Evolutionary conservation across 768 basidiomycete genomes (phyloP), one percentile per base, ranked within the genome.

Genomic region (Pisolithus orientalis): DNA sequence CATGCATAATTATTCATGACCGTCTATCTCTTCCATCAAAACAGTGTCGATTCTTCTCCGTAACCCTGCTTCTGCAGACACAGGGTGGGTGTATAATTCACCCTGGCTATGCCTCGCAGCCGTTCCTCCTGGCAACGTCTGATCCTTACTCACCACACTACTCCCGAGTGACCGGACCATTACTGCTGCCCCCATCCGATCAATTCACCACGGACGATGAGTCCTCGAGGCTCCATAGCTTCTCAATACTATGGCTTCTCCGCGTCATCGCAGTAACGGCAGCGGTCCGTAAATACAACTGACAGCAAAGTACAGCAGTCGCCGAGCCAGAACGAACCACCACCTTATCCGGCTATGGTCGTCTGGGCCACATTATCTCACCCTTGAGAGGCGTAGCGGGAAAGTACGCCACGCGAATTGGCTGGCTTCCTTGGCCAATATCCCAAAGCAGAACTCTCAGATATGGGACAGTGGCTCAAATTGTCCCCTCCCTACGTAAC

Each of bases 401-500:
- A 55, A 51, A 29, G 40, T 25, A 25, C 32, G 13, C 34, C 44
- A 45, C 34, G 39, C 24, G 17, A 39, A 38, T 24, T 24, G 27
- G 42, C 25, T 27, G 10, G 16, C 34, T 37, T 31, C 38, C 39
- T 46, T 24, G 46, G 28, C 43, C 39, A 47, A 38, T 44, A 51
- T 49, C 54, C 25, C 43, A 46, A 37, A 43, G 50, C 48, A 27
- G 25, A 10, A 48, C 40, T 48, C 53, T 45, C 45, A 56, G 32
- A 52, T 52, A 34, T 34, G 4, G 34, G 34, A 3, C 34, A 14
- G 11, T 52, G 47, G 44, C n/a, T 8, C 24, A 27, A 21, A 21
- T 47, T 48, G n/a, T 46, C 50, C 50, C 54, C 32, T n/a, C n/a
- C 31, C 55, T 49, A 51, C 55, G 55, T 56, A 52, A 56, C 25